Evolutionary conservation across 208 protist species (phyloP), one percentile per base, ranked within the genome.

Genomic region (Naegleria lovaniensis): DNA sequence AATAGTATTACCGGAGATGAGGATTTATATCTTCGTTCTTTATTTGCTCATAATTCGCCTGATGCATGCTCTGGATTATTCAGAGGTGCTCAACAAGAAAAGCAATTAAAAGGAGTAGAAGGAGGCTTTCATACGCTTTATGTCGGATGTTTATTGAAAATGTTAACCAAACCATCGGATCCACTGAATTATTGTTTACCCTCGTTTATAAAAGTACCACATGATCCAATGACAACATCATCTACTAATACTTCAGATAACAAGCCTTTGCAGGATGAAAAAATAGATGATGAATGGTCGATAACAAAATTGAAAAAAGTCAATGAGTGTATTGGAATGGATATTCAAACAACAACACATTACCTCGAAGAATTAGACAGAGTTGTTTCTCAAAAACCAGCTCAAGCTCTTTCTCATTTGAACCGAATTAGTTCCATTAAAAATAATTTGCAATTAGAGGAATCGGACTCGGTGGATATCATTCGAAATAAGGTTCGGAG

Each of bases 101-200:
- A 79, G 25, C 5, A 79, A 79, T 79, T 79, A 79, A 29, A 36
- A 36, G 67, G 67, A 36, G 25, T 79, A 9, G 67, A 79, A 79
- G 67, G 67, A 79, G 29, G 29, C 25, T 79, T 36, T 79, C 67
- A 79, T 79, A 36, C 29, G 36, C 67, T 79, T 9, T 79, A 79
- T 79, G 67, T 79, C n/a, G 67, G 67, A 79, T 79, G 67, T 79
- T 79, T 79, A 79, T 79, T 79, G n/a, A 79, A 79, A 79, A 13
- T 36, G n/a, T 36, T 79, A 13, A 79, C 67, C 7, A 29, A 29
- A 9, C 25, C 67, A 36, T 36, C 19, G 29, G 29, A 36, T 36
- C 16, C 67, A 36, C 29, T 79, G 2, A 36, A 36, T 79, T 36
- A 79, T 79, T 79, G 67, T 79, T 79, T 79, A 79, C 67, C 67